These are phyloP conservation scores for Erodium moschatum DNA, from an alignment of 441 rosid species.

Conservation along the genomic window DNA sequence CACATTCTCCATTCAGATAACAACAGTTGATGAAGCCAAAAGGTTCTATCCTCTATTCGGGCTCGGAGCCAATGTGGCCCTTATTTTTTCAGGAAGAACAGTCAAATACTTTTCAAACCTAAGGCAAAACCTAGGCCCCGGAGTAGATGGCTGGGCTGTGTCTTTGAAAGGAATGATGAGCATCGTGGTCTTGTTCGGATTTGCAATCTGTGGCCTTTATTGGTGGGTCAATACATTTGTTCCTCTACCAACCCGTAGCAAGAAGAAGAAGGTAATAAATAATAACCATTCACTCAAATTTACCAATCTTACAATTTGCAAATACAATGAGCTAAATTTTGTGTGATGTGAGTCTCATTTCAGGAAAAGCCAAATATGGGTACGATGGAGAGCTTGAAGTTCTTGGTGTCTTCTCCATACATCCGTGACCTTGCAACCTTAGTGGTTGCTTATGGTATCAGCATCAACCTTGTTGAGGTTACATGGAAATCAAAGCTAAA, in stretches of 20 bases:
- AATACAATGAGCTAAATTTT: background rate
- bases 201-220: constrained; percentile 68
- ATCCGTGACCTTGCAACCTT: constrained; percentile 88
- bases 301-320: background rate
- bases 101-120: constrained; percentile 88
- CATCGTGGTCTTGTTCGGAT: constrained; percentile 82
- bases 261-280: constrained; percentile 80
- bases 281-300: background rate
- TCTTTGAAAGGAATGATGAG: constrained; percentile 95
- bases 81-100: constrained; percentile 87
- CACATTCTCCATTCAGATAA: constrained; percentile 48
- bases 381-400: constrained; percentile 92
- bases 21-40: constrained; percentile 92
- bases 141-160: constrained; percentile 98
- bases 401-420: constrained; percentile 80
- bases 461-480: constrained; percentile 93
- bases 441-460: constrained; percentile 96
- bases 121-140: constrained; percentile 83
- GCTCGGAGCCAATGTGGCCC: constrained; percentile 90
- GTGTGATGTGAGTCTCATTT: background rate
- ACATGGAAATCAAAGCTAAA: constrained; percentile 99
- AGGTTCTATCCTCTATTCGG: constrained; percentile 90
- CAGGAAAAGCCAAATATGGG: constrained; percentile 89
- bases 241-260: constrained; percentile 80
- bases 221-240: constrained; percentile 88